Base-by-base conservation (phyloP, 306 rosid species). In the Pyrus bretschneideri region DNA sequence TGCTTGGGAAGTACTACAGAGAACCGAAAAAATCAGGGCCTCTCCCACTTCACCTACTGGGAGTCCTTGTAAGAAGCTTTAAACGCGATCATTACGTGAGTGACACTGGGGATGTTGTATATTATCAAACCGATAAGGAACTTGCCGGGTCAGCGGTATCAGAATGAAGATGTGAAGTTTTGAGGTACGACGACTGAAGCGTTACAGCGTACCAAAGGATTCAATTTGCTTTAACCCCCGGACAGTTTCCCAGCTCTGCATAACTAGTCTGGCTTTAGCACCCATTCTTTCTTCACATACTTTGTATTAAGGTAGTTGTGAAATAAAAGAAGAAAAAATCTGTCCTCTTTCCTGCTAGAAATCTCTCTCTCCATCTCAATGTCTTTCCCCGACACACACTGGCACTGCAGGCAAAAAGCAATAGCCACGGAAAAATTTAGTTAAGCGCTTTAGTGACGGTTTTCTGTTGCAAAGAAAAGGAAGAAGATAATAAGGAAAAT, bases 81-180 rank as follows among this genome's bases (percentile, higher is more conserved):
- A 88, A 76, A 79, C 84, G 83, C 67, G 99, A 95, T 75, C 99
- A 95, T 80, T 95, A 66, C 77, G 99, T 95, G 21, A 91, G 89
- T 73, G 96, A 92, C 76, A 77, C 88, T 9, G 97, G 99, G 63
- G 97, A 92, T 77, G 71, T 95, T 79, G 97, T 95, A 38, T 95
- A 92, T 83, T 95, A 95, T 71, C 87, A 92, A 83, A 88, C 93
- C 42, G 97, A 95, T 74, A 79, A 91, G 78, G 45, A 82, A 42
- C 82, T 88, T 55, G 44, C 74, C 25, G 83, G 78, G 75, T 77
- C 90, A 55, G 75, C 73, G 44, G 42, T 68, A 27, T 74, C 25
- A 3, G 71, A 21, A 27, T 15, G 57, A 70, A 33, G 51, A 21
- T 25, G 27, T 42, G 44, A 25, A 44, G 69, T 45, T 44, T 27